phyloP scores from a whole-genome alignment of 2,329 filamentous ascomycete genomes.

The Fusarium pseudoanthophilum region DNA sequence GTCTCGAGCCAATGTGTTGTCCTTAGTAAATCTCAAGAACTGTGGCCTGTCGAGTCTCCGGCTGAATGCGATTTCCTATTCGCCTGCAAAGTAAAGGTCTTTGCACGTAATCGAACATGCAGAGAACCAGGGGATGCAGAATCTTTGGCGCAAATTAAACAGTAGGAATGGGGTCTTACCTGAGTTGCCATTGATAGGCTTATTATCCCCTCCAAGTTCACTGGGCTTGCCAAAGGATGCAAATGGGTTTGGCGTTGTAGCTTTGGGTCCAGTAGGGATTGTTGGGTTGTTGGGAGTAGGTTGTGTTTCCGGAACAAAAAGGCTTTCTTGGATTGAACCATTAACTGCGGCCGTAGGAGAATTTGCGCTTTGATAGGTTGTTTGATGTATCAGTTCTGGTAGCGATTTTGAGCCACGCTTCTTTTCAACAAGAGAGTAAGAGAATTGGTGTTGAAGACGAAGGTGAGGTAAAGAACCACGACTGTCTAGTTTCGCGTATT shows the following conservation, averaged over 20 bases:
- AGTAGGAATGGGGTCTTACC: conserved; percentile 39
- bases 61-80: conserved; percentile 41
- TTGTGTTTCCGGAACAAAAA: conserved; percentile 44
- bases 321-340: conserved; percentile 41
- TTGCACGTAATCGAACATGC: conserved; percentile 12
- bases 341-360: conserved; percentile 21
- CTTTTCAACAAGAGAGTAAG: conserved; percentile 65
- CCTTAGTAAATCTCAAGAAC: conserved; percentile 27
- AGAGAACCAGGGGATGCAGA: conserved; percentile 35
- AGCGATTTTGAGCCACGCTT: conserved; percentile 66
- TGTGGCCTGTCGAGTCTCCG: conserved; percentile 43
- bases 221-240: conserved; percentile 16
- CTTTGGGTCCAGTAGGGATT: conserved; percentile 11
- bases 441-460: conserved; percentile 66
- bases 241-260: conserved; percentile 22
- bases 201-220: conserved; percentile 13
- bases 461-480: conserved; percentile 58
- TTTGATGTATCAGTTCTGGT: conserved; percentile 66
- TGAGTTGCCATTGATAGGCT: conserved; percentile 28
- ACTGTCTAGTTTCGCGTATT: conserved; percentile 59
- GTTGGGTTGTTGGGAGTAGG: conserved; percentile 3
- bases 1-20: conserved; percentile 39
- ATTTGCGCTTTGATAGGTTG: conserved; percentile 57
- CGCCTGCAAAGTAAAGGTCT: conserved; percentile 33
- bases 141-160: conserved; percentile 41